Evolutionary conservation across 169 alveolate species (phyloP).

Genomic region (Cryptosporidium tyzzeri): DNA sequence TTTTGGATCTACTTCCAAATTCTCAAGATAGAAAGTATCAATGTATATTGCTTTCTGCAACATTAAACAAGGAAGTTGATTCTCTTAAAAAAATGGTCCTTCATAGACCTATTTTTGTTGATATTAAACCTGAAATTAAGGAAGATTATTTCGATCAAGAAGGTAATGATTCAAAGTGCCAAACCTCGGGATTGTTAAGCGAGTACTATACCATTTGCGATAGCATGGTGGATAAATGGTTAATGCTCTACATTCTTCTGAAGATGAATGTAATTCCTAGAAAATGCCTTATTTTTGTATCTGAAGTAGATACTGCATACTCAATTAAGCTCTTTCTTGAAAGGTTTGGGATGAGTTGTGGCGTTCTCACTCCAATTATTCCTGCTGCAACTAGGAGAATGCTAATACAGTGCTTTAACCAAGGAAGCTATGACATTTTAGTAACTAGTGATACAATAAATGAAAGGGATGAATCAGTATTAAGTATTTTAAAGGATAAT

Average conservation of each 20-base stretch:
- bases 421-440: slow-evolving; percentile 58
- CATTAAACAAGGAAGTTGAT: slow-evolving; percentile 44
- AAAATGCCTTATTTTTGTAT: slow-evolving; percentile 60
- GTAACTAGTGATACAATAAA: slow-evolving; percentile 42
- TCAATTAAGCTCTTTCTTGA: slow-evolving; percentile 54
- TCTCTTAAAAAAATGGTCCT: slow-evolving; percentile 35
- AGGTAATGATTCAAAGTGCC: neutral
- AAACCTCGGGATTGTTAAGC: neutral
- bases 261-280: slow-evolving; percentile 68
- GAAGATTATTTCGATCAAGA: slow-evolving; percentile 5
- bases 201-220: slow-evolving; percentile 54
- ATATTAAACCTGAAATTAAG: slow-evolving; percentile 17
- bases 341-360: slow-evolving; percentile 58
- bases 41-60: slow-evolving; percentile 60
- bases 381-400: slow-evolving; percentile 71
- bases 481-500: slow-evolving; percentile 9
- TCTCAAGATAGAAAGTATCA: slow-evolving; percentile 68
- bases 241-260: slow-evolving; percentile 56
- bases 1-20: slow-evolving; percentile 47
- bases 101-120: slow-evolving; percentile 35
- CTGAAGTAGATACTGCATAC: slow-evolving; percentile 61
- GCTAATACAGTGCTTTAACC: slow-evolving; percentile 73
- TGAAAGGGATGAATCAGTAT: slow-evolving; percentile 32
- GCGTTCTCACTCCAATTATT: slow-evolving; percentile 58
- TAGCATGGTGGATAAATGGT: slow-evolving; percentile 37